phyloP scores from a whole-genome alignment of 306 rosid genomes.

The Cercis canadensis region DNA sequence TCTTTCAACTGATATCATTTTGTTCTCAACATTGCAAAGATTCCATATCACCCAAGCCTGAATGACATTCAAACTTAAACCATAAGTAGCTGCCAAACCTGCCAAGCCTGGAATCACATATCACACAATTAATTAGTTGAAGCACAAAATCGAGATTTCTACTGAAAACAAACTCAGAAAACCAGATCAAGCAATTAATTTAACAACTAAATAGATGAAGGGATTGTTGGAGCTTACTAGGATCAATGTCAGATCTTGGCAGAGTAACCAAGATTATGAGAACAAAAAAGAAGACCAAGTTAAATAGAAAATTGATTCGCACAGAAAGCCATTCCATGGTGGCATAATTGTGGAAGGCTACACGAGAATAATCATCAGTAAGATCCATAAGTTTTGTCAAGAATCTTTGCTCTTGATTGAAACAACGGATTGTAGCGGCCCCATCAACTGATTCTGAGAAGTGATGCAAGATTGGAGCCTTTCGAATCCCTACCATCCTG shows the following conservation, averaged over 20 bases:
- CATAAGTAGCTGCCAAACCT: constrained; percentile 57
- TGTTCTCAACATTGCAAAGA: constrained; percentile 59
- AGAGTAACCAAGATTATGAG: constrained; percentile 46
- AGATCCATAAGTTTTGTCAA: constrained; percentile 35
- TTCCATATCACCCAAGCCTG: constrained; percentile 65
- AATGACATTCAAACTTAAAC: constrained; percentile 51
- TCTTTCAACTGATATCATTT: constrained; percentile 64
- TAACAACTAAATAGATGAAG: not conserved
- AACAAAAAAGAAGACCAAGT: constrained; percentile 46
- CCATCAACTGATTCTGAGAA: constrained; percentile 56
- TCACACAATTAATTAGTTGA: no score
- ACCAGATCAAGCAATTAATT: not conserved
- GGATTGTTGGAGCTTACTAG: constrained; percentile 41
- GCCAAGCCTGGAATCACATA: constrained; percentile 46
- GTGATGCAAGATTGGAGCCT: constrained; percentile 59
- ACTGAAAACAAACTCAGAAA: no score
- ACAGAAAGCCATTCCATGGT: constrained; percentile 61
- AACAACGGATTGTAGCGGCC: constrained; percentile 51
- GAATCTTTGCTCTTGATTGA: constrained; percentile 50
- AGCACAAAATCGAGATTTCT: no score
- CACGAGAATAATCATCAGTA: constrained; percentile 51
- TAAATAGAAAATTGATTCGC: constrained; percentile 55
- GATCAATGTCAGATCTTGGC: constrained; percentile 53
- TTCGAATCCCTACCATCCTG: constrained; percentile 59
- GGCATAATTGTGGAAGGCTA: constrained; percentile 53